Percentiles rank a stretch among this genome's conserved stretches.
These are phyloP conservation scores for Verbascum thapsus DNA, from an alignment of 257 asterid species.

Conservation along the genomic window DNA sequence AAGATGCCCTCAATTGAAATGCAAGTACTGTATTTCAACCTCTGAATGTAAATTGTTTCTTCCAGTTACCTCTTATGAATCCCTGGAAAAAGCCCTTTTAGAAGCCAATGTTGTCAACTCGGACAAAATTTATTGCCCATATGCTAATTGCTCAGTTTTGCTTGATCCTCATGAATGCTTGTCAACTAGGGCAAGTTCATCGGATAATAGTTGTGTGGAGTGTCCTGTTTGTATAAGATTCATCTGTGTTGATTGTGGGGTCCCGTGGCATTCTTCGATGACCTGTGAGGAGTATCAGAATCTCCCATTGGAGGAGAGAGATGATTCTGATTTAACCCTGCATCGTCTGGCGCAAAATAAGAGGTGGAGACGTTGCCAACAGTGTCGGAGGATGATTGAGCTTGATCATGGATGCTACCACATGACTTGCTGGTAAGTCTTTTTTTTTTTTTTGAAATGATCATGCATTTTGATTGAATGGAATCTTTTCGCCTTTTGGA, in stretches of 20 bases:
- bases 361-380: constrained; percentile 75
- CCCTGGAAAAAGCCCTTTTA: constrained; percentile 59
- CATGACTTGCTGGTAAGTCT: constrained; percentile 75
- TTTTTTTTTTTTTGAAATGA: constrained; percentile 9
- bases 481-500: neutral
- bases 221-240: constrained; percentile 77
- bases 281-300: constrained; percentile 76
- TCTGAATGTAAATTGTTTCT: constrained; percentile 67
- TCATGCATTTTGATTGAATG: neutral
- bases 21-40: constrained; percentile 71
- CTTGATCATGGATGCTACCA: constrained; percentile 73
- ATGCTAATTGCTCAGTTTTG: constrained; percentile 69
- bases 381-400: constrained; percentile 73
- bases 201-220: constrained; percentile 61
- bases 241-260: constrained; percentile 75
- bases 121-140: constrained; percentile 62
- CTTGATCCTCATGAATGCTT: constrained; percentile 70
- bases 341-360: constrained; percentile 51
- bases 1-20: constrained; percentile 73
- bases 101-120: constrained; percentile 50
- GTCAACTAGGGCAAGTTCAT: constrained; percentile 56
- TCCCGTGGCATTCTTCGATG: constrained; percentile 88
- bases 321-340: constrained; percentile 50
- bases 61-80: constrained; percentile 68
- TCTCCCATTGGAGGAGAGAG: constrained; percentile 70